Percentiles rank a stretch among this genome's conserved stretches.
Evolutionary conservation across 2,329 filamentous ascomycete species (phyloP).

Genomic region (Leptodontidium sp.): DNA sequence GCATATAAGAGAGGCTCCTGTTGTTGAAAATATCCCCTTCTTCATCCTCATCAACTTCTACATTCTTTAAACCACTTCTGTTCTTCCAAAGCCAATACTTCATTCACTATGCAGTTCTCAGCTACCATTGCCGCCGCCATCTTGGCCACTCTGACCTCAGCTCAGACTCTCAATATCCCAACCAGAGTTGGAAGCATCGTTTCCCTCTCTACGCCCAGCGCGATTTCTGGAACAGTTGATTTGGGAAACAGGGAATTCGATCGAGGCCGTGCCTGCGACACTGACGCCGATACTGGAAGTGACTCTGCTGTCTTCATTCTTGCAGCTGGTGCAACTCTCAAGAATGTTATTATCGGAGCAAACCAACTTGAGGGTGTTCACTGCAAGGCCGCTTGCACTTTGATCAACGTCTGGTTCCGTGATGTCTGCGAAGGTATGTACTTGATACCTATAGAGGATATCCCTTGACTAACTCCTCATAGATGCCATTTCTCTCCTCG

Average conservation of each 20-base stretch:
- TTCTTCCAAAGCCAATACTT: constrained; percentile 12
- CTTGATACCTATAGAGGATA: constrained; percentile 36
- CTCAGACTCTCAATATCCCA: constrained; percentile 37
- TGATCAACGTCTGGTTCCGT: constrained; percentile 54
- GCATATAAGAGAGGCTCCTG: not conserved
- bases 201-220: constrained; percentile 25
- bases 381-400: constrained; percentile 57
- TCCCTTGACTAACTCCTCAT: not conserved
- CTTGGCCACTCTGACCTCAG: constrained; percentile 33
- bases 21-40: not conserved
- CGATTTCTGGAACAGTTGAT: constrained; percentile 34
- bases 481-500: constrained; percentile 47
- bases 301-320: constrained; percentile 59
- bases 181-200: constrained; percentile 31
- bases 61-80: constrained; percentile 1
- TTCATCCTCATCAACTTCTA: not conserved
- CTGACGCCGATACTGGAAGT: constrained; percentile 36
- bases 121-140: constrained; percentile 31
- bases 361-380: constrained; percentile 60
- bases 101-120: constrained; percentile 41
- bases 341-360: constrained; percentile 61
- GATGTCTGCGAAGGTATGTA: constrained; percentile 25
- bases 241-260: constrained; percentile 40
- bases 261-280: constrained; percentile 36
- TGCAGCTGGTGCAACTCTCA: constrained; percentile 57